Percentiles rank a stretch among this genome's conserved stretches.
Evolutionary conservation across 257 asterid genomes (phyloP).

Genomic region (Scutellaria minor): DNA sequence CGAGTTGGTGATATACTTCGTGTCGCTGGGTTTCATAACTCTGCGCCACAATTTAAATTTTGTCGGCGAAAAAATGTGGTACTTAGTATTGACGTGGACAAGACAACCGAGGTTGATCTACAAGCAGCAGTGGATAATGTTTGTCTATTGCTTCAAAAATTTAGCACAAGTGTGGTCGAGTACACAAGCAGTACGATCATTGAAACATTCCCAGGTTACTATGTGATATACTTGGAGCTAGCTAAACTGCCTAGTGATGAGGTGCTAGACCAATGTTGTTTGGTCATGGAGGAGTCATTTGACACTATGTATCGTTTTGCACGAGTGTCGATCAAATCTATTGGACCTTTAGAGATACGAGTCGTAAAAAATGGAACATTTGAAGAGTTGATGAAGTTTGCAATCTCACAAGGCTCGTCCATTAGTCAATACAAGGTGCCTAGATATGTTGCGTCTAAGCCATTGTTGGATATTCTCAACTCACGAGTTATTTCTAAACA

Average conservation of each 20-base stretch:
- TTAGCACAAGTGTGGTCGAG: slow-evolving; percentile 37
- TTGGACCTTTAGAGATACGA: slow-evolving; percentile 50
- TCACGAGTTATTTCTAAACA: not conserved
- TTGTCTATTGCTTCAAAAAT: slow-evolving; percentile 5
- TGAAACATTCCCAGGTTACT: slow-evolving; percentile 41
- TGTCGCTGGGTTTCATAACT: slow-evolving; percentile 44
- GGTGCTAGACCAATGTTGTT: slow-evolving; percentile 41
- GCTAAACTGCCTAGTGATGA: slow-evolving; percentile 7
- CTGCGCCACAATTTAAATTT: slow-evolving; percentile 41
- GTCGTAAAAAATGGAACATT: slow-evolving; percentile 46
- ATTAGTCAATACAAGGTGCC: slow-evolving; percentile 51
- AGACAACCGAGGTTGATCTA: slow-evolving; percentile 49
- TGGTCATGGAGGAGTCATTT: slow-evolving; percentile 46
- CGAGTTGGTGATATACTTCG: slow-evolving; percentile 50
- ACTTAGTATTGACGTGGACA: slow-evolving; percentile 46
- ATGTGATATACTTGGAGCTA: slow-evolving; percentile 47
- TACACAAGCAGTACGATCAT: slow-evolving; percentile 48
- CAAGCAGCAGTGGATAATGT: slow-evolving; percentile 46
- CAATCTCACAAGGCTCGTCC: slow-evolving; percentile 43
- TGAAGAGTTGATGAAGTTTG: slow-evolving; percentile 44
- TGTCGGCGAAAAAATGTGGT: slow-evolving; percentile 26
- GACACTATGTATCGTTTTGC: slow-evolving; percentile 33
- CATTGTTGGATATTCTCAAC: slow-evolving; percentile 37
- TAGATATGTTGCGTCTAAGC: slow-evolving; percentile 31
- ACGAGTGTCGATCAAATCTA: slow-evolving; percentile 32